Conservation (phyloP, 2,329 filamentous ascomycete genomes). For the Cladophialophora yegresii region DNA sequence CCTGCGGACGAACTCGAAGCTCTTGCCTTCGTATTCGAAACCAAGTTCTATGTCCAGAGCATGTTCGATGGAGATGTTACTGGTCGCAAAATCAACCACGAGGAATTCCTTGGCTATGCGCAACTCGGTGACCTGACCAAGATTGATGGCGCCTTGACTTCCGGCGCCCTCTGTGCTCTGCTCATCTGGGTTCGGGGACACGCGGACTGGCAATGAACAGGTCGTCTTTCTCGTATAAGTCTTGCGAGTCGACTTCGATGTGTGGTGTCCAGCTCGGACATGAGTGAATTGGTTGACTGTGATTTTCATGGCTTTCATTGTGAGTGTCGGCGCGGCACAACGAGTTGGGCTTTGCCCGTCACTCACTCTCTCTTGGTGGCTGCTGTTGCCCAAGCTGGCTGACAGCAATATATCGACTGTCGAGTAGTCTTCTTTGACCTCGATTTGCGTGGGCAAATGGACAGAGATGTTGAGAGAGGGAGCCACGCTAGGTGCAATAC, state of each 20-base stretch:
- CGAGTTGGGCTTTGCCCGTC: neutral
- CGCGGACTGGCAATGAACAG: conserved; percentile 2
- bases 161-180: neutral
- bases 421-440: conserved; percentile 2
- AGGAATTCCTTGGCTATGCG: conserved; percentile 9
- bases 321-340: neutral
- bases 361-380: neutral
- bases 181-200: neutral
- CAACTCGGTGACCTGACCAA: conserved; percentile 8
- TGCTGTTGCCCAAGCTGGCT: neutral
- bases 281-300: conserved; percentile 5
- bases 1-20: conserved; percentile 1
- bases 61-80: conserved; percentile 5
- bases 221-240: conserved; percentile 12
- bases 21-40: conserved; percentile 3
- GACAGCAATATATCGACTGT: conserved; percentile 6
- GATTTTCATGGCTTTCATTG: conserved; percentile 6
- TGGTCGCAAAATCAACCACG: conserved; percentile 5
- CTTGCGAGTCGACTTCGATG: conserved; percentile 10
- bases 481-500: neutral
- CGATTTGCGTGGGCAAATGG: conserved; percentile 6
- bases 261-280: conserved; percentile 2
- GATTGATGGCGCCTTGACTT: neutral
- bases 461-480: neutral
- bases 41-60: conserved; percentile 8